Percentiles rank a stretch among this genome's conserved stretches.
phyloP scores from a whole-genome alignment of 2,329 filamentous ascomycete species.

The Aspergillus flavus region DNA sequence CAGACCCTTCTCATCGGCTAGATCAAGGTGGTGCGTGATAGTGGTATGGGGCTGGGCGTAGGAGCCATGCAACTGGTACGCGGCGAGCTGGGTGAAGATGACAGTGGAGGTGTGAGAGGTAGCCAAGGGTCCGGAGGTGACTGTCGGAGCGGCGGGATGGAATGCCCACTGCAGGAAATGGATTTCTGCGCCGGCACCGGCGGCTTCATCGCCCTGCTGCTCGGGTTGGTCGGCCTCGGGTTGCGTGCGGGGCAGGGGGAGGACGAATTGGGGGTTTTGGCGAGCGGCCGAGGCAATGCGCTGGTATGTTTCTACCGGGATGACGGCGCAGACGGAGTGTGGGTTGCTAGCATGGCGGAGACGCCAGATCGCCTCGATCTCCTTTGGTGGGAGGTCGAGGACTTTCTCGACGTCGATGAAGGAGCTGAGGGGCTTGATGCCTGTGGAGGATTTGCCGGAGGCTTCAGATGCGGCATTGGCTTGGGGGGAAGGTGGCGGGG shows the following conservation, averaged over 20 bases:
- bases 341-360: conserved; percentile 76
- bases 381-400: conserved; percentile 70
- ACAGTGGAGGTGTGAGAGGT: conserved; percentile 69
- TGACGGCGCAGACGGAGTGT: conserved; percentile 78
- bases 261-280: conserved; percentile 81
- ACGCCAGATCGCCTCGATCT: conserved; percentile 88
- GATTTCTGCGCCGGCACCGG: conserved; percentile 72
- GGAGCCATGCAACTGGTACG: conserved; percentile 88
- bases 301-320: conserved; percentile 73
- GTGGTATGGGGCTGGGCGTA: conserved; percentile 92
- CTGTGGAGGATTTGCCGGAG: conserved; percentile 53
- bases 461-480: conserved; percentile 39
- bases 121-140: conserved; percentile 38
- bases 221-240: conserved; percentile 22
- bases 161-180: conserved; percentile 98
- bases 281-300: conserved; percentile 72
- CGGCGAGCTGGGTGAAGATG: conserved; percentile 90
- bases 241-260: conserved; percentile 68
- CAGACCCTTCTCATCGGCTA: conserved; percentile 71
- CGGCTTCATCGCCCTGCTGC: conserved; percentile 28
- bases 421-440: conserved; percentile 66
- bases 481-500: conserved; percentile 37
- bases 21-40: conserved; percentile 85
- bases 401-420: conserved; percentile 82
- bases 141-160: conserved; percentile 55